Percentiles rank a stretch among this genome's conserved stretches.
Conservation (phyloP, 2,329 filamentous ascomycete species). For the Calonectria ilicicola region DNA sequence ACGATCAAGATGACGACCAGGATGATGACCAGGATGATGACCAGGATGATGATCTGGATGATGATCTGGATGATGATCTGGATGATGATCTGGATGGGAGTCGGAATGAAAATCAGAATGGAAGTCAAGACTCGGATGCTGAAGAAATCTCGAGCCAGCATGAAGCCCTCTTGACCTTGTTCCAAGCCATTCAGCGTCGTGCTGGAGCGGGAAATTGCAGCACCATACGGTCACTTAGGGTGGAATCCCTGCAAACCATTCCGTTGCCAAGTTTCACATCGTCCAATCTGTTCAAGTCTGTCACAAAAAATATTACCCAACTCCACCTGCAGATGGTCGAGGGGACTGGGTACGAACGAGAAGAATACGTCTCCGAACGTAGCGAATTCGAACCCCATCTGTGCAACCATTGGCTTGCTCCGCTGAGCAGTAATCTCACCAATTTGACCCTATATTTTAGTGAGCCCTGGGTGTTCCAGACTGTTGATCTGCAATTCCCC, state of each 20-base stretch:
- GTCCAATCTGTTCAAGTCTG: slow-evolving; percentile 8
- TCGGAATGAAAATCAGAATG: no score
- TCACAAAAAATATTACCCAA: slow-evolving; percentile 25
- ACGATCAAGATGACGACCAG: no score
- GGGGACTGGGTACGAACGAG: slow-evolving; percentile 28
- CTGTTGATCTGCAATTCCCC: slow-evolving; percentile 38
- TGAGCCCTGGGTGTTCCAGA: slow-evolving; percentile 39
- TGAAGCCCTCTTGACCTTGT: not conserved
- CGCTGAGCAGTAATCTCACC: slow-evolving; percentile 33
- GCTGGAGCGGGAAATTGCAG: not conserved
- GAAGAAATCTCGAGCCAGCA: not conserved
- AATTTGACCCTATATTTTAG: slow-evolving; percentile 34
- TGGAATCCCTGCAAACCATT: slow-evolving; percentile 32
- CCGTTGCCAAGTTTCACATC: slow-evolving; percentile 24
- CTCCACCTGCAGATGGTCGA: slow-evolving; percentile 30
- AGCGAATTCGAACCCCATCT: slow-evolving; percentile 35
- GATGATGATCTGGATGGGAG: not conserved
- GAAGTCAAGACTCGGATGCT: no score
- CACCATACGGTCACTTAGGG: not conserved
- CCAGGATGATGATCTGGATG: not conserved
- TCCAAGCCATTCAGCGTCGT: not conserved
- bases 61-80: not conserved
- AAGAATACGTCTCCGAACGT: slow-evolving; percentile 29
- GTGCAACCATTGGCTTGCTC: slow-evolving; percentile 29
- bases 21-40: no score